Base-by-base conservation (phyloP, 176 grass and related monocot genomes). In the Oryza meyeriana region DNA sequence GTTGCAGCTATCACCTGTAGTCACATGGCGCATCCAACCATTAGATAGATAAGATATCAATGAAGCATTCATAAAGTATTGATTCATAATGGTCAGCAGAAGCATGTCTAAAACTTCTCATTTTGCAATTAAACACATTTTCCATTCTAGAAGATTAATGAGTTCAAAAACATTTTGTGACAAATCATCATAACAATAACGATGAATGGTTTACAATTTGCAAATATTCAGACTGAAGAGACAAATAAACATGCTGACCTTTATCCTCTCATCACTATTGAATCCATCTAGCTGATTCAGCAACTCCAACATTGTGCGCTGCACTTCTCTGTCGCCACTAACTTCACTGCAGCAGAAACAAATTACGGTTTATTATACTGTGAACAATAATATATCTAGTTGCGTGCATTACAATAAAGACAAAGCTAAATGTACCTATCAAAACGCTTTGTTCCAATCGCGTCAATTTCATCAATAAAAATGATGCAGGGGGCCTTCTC, bases 381-480 rank as follows among this genome's bases (percentile, higher is more conserved):
- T 61, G 9, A 66, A 61, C 9, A 69, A 38, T 69, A 57, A 24
- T 48, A 78, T 52, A 39, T 8, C 1, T 44, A 75, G 45, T 44
- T 75, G 47, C 47, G n/a, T 4, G 16, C 5, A 18, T 35, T 40
- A 36, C 38, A 7, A 47, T 41, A 81, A 76, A 12, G 12, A 10
- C 69, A 44, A 48, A 32, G 27, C n/a, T 14, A 44, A 77, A 70
- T 27, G 18, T 71, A 96, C 94, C 88, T 93, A 72, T 91, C 88
- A 76, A 93, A 96, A 78, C 88, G 88, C 63, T 96, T 96, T 27
- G 90, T 91, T 75, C 94, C 94, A 79, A 96, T 96, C 33, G 94
- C 94, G 85, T 96, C 90, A 57, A 96, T 92, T 84, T 93, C 90
- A 83, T 96, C 94, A 38, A 96, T 96, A 74, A 96, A 93, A 41